Evolutionary conservation across 352 stramenopile genomes (phyloP), one percentile per base, ranked within the genome.

Genomic region (Phytophthora constricta): DNA sequence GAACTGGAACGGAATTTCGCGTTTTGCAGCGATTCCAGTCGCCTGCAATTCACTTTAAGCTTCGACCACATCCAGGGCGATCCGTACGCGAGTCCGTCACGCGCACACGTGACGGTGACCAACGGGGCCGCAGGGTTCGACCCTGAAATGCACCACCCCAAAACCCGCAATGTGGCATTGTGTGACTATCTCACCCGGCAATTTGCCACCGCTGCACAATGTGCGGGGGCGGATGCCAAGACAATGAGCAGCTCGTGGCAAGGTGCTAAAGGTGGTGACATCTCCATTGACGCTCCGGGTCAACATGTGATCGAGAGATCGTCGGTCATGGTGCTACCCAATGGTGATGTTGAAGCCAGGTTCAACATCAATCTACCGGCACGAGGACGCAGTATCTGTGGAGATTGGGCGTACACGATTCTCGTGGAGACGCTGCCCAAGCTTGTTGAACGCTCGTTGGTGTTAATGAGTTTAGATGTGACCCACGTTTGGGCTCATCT

Each of bases 331-430:
- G 76, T 98, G 22, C 58, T 82, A 20, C 69, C 82, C 10, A 79
- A 79, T 45, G 96, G 96, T 33, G 80, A 87, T 43, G 72, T 99
- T 4, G 89, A 98, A 63, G 93, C 86, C 16, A 88, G 97, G 49
- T 98, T 99, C 70, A 98, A 95, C 26, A 92, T 99, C 60, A 98
- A 97, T 53, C 85, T 99, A 31, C 97, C 96, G 5, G 97, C 97
- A 16, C 80, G 91, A 23, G 96, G 97, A 2, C 86, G 97, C 46
- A 96, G 80, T 47, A 98, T 99, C 68, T 96, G 96, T 41, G 97
- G 97, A 37, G 78, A 96, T 25, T 98, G 90, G 76, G 96, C 95
- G 23, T 83, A 90, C 61, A 86, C 96, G 23, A 98, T 99, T 60
- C 86, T 99, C 27, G 81, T 93, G 8, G 79, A 95, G 25, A 94